Percentiles rank a stretch among this genome's conserved stretches.
Conservation (phyloP, 345 rosid genomes). For the Cardamine resedifolia region DNA sequence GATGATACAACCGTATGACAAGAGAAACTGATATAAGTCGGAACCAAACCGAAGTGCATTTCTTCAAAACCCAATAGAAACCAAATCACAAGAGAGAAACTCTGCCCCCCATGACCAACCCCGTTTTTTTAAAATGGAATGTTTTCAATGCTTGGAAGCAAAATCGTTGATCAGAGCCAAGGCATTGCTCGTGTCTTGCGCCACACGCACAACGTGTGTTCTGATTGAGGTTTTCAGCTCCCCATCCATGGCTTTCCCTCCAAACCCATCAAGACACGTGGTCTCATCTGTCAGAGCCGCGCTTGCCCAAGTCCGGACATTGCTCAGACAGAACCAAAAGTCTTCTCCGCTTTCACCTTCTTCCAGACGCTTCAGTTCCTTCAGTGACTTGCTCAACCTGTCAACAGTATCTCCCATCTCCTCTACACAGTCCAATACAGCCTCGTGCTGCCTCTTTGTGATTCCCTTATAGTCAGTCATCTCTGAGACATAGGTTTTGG, state of each 20-base stretch:
- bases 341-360: conserved; percentile 51
- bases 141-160: conserved; percentile 46
- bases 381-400: conserved; percentile 57
- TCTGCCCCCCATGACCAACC: not conserved
- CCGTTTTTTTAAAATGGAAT: not conserved
- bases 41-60: conserved; percentile 9
- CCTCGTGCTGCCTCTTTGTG: conserved; percentile 56
- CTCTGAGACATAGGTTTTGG: conserved; percentile 56
- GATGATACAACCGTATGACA: not conserved
- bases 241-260: conserved; percentile 65
- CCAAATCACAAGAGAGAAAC: conserved; percentile 9
- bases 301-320: conserved; percentile 93
- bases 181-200: conserved; percentile 90
- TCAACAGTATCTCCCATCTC: conserved; percentile 79
- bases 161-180: conserved; percentile 64
- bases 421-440: conserved; percentile 67
- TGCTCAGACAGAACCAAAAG: conserved; percentile 69
- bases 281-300: conserved; percentile 92
- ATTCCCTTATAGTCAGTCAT: conserved; percentile 54
- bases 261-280: conserved; percentile 87
- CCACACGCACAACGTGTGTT: conserved; percentile 54
- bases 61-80: not conserved
- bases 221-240: conserved; percentile 57
- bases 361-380: conserved; percentile 62
- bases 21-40: not conserved